phyloP scores from a whole-genome alignment of 495 filamentous ascomycete genomes.

The Immersiella caudata region DNA sequence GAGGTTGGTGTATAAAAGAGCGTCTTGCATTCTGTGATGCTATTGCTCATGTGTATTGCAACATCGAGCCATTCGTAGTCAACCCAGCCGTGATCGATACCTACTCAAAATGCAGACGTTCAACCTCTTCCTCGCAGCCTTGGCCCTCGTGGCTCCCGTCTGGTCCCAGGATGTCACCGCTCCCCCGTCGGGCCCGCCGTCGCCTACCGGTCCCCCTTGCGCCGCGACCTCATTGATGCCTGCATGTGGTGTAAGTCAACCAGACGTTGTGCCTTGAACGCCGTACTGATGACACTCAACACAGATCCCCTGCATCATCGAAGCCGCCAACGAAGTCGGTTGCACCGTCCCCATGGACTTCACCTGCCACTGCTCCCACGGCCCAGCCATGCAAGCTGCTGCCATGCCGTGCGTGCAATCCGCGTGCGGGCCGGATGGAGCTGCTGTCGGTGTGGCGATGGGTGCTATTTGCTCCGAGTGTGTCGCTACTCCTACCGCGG shows the following conservation, averaged over 20 bases:
- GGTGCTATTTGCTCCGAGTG: background rate
- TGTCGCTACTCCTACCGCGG: background rate
- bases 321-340: background rate
- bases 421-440: background rate
- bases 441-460: background rate
- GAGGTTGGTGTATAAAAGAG: background rate
- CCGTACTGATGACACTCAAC: background rate
- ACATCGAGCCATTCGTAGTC: background rate
- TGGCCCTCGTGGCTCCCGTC: background rate
- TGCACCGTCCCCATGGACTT: conserved; percentile 6
- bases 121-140: background rate
- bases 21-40: background rate
- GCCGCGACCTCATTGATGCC: background rate
- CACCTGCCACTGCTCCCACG: conserved; percentile 5
- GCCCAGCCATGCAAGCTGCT: background rate
- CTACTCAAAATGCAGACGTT: background rate
- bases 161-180: background rate
- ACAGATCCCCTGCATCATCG: conserved; percentile 5
- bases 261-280: background rate
- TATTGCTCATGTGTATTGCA: background rate
- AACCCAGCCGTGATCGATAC: background rate
- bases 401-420: background rate
- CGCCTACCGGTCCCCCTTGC: background rate
- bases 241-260: background rate
- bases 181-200: background rate